These are phyloP conservation scores for Microthlaspi erraticum DNA, from an alignment of 345 rosid species.

Conservation along the genomic window DNA sequence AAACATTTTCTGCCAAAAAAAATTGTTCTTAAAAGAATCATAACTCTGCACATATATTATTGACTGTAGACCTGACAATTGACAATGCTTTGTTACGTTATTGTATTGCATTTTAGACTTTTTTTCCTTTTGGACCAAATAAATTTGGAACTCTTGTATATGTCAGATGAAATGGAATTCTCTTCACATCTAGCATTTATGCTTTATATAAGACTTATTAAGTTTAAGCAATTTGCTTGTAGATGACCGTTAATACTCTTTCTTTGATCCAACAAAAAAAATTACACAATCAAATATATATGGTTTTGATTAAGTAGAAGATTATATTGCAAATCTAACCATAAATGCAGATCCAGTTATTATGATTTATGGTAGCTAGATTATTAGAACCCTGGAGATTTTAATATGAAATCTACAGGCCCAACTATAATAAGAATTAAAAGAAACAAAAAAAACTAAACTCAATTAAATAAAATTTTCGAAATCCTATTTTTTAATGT, in stretches of 20 bases:
- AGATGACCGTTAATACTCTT: neutral
- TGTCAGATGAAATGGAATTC: too few relatives aligned
- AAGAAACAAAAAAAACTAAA: neutral
- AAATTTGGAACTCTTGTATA: neutral
- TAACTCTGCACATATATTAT: neutral
- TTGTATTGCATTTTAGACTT: neutral
- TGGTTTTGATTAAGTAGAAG: conserved; percentile 6
- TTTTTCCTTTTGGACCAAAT: neutral
- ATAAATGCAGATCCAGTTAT: conserved; percentile 40
- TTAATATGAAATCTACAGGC: conserved; percentile 27
- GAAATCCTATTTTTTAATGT: neutral
- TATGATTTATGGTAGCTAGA: conserved; percentile 26
- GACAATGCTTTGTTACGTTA: neutral
- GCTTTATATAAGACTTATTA: neutral
- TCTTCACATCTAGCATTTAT: neutral
- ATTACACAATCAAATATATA: conserved; percentile 18
- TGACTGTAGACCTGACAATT: neutral
- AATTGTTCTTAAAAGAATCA: too few relatives aligned
- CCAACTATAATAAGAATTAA: conserved; percentile 26
- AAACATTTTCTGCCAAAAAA: neutral
- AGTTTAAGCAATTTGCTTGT: conserved; percentile 5
- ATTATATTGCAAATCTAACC: conserved; percentile 32
- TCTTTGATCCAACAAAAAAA: neutral
- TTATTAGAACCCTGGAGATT: conserved; percentile 36
- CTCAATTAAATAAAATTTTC: neutral